Base-by-base conservation (phyloP, 73 alveolate species). In the Symbiodinium pilosum region DNA sequence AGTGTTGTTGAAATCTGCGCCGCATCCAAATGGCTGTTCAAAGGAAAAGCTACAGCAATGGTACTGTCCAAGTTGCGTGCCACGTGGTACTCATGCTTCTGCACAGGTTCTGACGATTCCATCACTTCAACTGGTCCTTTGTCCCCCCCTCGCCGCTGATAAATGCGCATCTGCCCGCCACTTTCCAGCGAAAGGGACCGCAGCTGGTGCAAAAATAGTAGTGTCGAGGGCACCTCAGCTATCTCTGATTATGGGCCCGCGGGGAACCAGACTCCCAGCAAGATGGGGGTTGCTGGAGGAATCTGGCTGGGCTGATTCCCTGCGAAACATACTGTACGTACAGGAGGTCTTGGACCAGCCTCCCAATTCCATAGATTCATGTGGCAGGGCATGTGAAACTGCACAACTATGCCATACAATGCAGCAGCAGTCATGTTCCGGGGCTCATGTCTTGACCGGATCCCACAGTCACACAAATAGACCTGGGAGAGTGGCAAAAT, bases 201-300 rank as follows among this genome's bases (percentile, higher is more conserved):
- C 43, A 88, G 86, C 34, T 56, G 86, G 21, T 36, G 95, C 86
- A 88, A 44, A 47, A 88, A 88, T n/a, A 88, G 86, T 71, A 88
- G 69, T 38, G 87, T 38, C 41, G 71, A 83, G 3, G 95, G 95
- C 44, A 88, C 95, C 95, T 88, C 43, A 71, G 85, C 28, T 71
- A n/a, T 14, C 7, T 21, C 21, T 34, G 14, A 6, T 69, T 69
- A 69, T 21, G 12, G 38, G 12, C 21, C 32, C 8, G 84, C 84
- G 21, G 32, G 21, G 84, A 6, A 28, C 84, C 21, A 28, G 84
- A 12, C 34, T 69, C n/a, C n/a, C n/a, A n/a, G n/a, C n/a, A n/a
- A n/a, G n/a, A n/a, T n/a, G n/a, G n/a, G n/a, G n/a, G n/a, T n/a
- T n/a, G n/a, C n/a, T n/a, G n/a, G n/a, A n/a, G n/a, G n/a, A n/a